These are phyloP conservation scores for Ceratocystis ficicola DNA, from an alignment of 2,329 filamentous ascomycete genomes.

Conservation along the genomic window DNA sequence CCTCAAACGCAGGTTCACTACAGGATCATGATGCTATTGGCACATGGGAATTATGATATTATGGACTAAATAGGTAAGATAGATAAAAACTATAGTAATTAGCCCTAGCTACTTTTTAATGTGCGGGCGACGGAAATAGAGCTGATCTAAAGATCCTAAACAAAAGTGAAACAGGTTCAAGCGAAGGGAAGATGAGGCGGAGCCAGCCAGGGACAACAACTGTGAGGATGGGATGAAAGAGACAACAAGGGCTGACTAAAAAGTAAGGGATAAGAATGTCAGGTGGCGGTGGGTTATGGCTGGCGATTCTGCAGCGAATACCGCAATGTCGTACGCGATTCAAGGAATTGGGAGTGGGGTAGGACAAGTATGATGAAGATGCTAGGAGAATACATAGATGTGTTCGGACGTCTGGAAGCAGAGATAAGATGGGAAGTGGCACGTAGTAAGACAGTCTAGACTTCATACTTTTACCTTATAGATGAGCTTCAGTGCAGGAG, in stretches of 20 bases:
- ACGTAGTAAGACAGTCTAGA: too few species aligned
- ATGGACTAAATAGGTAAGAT: neutral
- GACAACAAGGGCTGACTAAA: neutral
- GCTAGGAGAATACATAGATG: too few species aligned
- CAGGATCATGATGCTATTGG: neutral
- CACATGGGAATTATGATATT: neutral
- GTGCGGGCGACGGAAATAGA: neutral
- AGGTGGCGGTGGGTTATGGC: too few species aligned
- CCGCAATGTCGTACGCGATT: too few species aligned
- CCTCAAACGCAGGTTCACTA: neutral
- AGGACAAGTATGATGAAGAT: too few species aligned
- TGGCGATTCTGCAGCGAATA: too few species aligned
- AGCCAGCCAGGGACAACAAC: neutral
- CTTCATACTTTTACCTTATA: too few species aligned
- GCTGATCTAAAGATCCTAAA: slow-evolving; percentile 1
- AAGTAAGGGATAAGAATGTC: too few species aligned
- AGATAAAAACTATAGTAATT: neutral
- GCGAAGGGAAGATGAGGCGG: neutral
- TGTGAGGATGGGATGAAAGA: neutral
- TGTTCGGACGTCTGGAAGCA: too few species aligned
- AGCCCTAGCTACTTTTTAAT: neutral
- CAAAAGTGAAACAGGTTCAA: slow-evolving; percentile 2
- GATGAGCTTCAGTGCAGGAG: too few species aligned
- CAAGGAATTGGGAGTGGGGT: too few species aligned
- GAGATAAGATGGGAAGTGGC: too few species aligned